A percentile compares a stretch with the other conserved stretches of the same genome.
These are phyloP conservation scores for Mayamaea pseudoterrestris DNA, from an alignment of 108 stramenopile genomes.

Conservation along the genomic window DNA sequence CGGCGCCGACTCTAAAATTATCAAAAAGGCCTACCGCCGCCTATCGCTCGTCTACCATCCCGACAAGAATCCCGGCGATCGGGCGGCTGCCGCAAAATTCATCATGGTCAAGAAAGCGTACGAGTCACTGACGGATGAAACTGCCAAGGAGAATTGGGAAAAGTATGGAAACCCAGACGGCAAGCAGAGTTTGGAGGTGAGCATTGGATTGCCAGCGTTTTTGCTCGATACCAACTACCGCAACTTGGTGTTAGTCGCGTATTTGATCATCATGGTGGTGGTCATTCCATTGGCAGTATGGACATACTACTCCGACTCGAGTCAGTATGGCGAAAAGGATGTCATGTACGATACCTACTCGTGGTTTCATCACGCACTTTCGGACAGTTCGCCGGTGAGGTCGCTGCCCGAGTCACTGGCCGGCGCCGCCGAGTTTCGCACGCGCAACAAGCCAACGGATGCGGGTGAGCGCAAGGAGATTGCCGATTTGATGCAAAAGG, in stretches of 20 bases:
- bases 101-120: conserved; percentile 95
- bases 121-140: conserved; percentile 86
- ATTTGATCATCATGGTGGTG: conserved; percentile 93
- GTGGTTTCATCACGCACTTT: conserved; percentile 85
- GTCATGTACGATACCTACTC: conserved; percentile 97
- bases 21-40: conserved; percentile 83
- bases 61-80: conserved; percentile 89
- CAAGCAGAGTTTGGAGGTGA: conserved; percentile 93
- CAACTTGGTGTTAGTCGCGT: conserved; percentile 85
- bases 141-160: conserved; percentile 85
- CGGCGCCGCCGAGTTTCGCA: conserved; percentile 78
- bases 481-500: conserved; percentile 31
- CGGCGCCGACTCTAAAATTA: conserved; percentile 61
- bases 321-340: conserved; percentile 94
- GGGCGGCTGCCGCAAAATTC: conserved; percentile 84
- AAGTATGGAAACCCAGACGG: conserved; percentile 98
- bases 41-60: conserved; percentile 86
- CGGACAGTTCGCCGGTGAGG: conserved; percentile 62
- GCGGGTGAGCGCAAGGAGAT: conserved; percentile 52
- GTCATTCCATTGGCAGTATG: conserved; percentile 88
- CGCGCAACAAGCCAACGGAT: conserved; percentile 64
- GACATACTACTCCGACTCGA: conserved; percentile 89
- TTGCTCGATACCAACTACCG: conserved; percentile 84
- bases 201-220: conserved; percentile 91
- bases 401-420: conserved; percentile 76